Evolutionary conservation across 2,329 filamentous ascomycete genomes (phyloP), one percentile per base, ranked within the genome.

Genomic region (Fusarium xyrophilum): DNA sequence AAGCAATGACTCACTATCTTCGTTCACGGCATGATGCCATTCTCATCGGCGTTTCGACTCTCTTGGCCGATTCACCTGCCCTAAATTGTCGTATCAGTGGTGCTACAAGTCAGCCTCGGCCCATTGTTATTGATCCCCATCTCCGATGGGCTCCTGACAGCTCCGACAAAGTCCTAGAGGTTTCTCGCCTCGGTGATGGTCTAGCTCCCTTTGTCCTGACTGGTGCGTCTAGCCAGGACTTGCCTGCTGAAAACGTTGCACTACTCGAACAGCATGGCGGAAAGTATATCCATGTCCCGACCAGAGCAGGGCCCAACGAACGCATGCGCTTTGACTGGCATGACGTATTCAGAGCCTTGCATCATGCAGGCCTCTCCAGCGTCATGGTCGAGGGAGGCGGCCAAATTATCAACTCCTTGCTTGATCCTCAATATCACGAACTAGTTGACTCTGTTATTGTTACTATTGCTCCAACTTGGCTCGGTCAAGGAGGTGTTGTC

Each of bases 361-460:
- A 73, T 35, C 76, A 76, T 2, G 83, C 91, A 70, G 88, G 89
- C 3, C 80, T 97, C 44, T 78, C 80, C 54, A 97, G 93, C 75
- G 83, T 97, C 60, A 97, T 97, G 95, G 85, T 98, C 50, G 95
- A 98, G 78, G 95, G 95, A 0, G 95, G 95, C 14, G 94, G 87
- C 1, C 82, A 84, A 14, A 88, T 97, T 35, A 93, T 98, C 76
- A 96, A 96, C 76, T 87, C 91, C 38, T 80, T 98, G 21, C 83
- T 98, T n/a, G 82, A 85, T 39, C 83, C 86, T 5, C 81, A 82
- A 30, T 87, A 89, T 72, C 82, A 87, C 19, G 72, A 77, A n/a
- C 80, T 93, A 12, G 83, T 97, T 42, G 86, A 93, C 75, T 90
- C 90, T 4, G 89, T 97, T 50, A 91, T 98, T 72, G 85, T 97